Base-by-base conservation (phyloP, 805 yeast species). In the Metschnikowia borealis region DNA sequence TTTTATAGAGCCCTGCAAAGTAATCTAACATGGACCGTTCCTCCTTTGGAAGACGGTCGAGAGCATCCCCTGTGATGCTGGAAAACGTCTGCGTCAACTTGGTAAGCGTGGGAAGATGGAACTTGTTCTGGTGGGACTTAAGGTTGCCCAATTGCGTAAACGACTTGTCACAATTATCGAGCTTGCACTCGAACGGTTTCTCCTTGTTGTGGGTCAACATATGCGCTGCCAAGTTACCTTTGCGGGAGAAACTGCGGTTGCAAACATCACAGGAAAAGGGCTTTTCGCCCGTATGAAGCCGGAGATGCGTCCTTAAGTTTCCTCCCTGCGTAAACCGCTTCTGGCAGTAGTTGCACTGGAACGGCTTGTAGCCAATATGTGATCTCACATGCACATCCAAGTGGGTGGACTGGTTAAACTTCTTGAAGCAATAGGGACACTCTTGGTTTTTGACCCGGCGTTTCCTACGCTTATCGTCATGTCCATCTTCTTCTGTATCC, bases 181-280 rank as follows among this genome's bases (percentile, higher is more conserved):
- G 75, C 59, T 80, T 81, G 69, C 97, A 91, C 50, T 80, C 79
- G 62, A 75, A 88, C 6, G 96, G 97, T 61, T 87, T 84, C 50
- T 81, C 72, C 59, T 87, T 83, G 50, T 83, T 84, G 68, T 90
- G 97, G 0, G 96, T 89, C 51, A 88, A 71, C 65, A 77, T 74
- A 68, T 91, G 98, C 3, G 96, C 95, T 23, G 92, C 91, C 57
- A 89, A 76, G 68, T 91, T 91, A 15, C 98, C 98, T 67, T 91
- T 88, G 60, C 96, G 79, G 48, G 96, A 88, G 66, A 91, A 91
- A 33, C 81, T 75, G 53, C 89, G 80, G 20, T 81, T 80, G 67
- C 98, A 91, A 8, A 79, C 68, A 17, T 82, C 83, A 71, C 98
- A 91, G 35, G 78, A 74, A 62, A 85, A 91, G 3, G 97, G 98